Evolutionary conservation across 2,329 filamentous ascomycete genomes (phyloP).

Genomic region (Dryadomyces quercus-mongolicae): DNA sequence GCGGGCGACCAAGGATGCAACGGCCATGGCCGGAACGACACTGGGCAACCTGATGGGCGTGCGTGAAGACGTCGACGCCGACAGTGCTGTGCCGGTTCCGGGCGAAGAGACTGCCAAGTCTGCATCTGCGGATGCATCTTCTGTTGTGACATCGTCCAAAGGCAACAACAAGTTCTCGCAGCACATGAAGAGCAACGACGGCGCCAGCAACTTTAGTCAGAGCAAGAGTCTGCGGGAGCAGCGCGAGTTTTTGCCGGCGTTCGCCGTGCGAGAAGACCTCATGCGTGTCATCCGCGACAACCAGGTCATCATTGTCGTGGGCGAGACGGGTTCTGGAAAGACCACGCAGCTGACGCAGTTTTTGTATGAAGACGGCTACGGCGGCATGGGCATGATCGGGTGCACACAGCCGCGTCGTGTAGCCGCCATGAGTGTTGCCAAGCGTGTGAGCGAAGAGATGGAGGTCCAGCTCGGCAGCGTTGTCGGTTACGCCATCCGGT

Average conservation of each 20-base stretch:
- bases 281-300: conserved; percentile 89
- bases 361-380: conserved; percentile 89
- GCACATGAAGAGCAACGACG: conserved; percentile 78
- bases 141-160: conserved; percentile 17
- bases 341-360: conserved; percentile 97
- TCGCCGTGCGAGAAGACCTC: conserved; percentile 89
- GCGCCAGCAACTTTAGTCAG: conserved; percentile 83
- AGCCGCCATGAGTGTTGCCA: conserved; percentile 96
- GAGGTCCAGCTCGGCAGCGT: conserved; percentile 76
- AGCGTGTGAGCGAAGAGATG: conserved; percentile 98
- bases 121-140: conserved; percentile 9
- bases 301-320: conserved; percentile 92
- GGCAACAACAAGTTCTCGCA: conserved; percentile 66
- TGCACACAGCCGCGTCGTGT: conserved; percentile 95
- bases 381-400: conserved; percentile 76
- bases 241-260: conserved; percentile 84
- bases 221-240: conserved; percentile 87
- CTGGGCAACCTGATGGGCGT: conserved; percentile 93
- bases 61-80: conserved; percentile 85
- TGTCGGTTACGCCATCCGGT: conserved; percentile 95
- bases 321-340: conserved; percentile 94
- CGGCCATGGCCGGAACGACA: conserved; percentile 81
- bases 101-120: conserved; percentile 49
- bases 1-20: conserved; percentile 89
- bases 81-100: conserved; percentile 70